These are phyloP conservation scores for Ulmus americana DNA, from an alignment of 331 rosid genomes.

Conservation along the genomic window DNA sequence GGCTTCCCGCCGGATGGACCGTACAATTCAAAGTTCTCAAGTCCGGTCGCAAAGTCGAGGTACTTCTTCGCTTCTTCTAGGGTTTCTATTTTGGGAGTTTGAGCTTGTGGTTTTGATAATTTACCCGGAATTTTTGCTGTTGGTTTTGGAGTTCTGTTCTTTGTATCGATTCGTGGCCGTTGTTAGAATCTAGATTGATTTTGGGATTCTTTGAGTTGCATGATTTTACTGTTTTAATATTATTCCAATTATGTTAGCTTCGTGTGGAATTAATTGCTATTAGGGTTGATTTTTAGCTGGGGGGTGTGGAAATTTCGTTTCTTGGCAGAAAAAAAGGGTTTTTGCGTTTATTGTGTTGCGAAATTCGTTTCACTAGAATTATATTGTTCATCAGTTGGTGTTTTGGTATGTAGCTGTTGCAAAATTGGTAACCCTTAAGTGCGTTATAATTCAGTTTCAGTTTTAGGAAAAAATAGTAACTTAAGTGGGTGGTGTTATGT, in stretches of 20 bases:
- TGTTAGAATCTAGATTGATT: background rate
- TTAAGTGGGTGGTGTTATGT: too few relatives aligned
- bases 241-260: too few relatives aligned
- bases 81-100: slow-evolving; percentile 8
- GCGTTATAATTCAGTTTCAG: background rate
- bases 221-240: background rate
- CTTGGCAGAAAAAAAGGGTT: too few relatives aligned
- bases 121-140: background rate
- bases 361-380: background rate
- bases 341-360: too few relatives aligned
- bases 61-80: slow-evolving; percentile 18
- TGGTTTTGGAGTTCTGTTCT: background rate
- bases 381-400: background rate
- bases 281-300: too few relatives aligned
- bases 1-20: slow-evolving; percentile 51
- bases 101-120: background rate
- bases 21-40: slow-evolving; percentile 31
- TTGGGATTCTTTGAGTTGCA: background rate
- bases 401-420: background rate
- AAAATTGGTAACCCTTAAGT: background rate
- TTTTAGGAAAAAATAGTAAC: too few relatives aligned
- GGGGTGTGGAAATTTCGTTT: too few relatives aligned
- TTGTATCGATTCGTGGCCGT: background rate
- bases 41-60: slow-evolving; percentile 43
- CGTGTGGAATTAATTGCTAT: too few relatives aligned